Evolutionary conservation across 2,329 filamentous ascomycete species (phyloP), one percentile per base, ranked within the genome.

Genomic region (Scedosporium dehoogii): DNA sequence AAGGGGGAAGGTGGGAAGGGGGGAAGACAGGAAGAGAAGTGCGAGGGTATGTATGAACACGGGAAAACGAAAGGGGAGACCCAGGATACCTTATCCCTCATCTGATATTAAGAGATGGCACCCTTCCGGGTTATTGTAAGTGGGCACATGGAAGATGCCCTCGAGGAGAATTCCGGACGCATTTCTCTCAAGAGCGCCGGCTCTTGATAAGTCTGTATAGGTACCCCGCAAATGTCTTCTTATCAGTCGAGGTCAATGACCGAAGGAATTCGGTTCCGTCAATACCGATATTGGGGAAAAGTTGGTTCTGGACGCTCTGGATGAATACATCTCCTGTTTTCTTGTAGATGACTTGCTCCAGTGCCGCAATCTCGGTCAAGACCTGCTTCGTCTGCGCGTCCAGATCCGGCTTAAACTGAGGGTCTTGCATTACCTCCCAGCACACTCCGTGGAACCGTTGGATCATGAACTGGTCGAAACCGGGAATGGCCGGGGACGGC

Each of bases 381-480:
- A 97, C 90, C 73, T 92, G 89, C 72, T 89, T 90, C 41, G 90
- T 90, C 76, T 96, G 92, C 1, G 92, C 92, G 72, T 99, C 94
- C 62, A 78, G 76, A 66, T 87, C 86, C 1, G 91, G 85, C 66
- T 89, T 89, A 80, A 97, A 97, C 21, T 82, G 82, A 5, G 88
- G 81, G 55, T 92, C 89, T 46, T 85, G 85, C 42, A 96, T 85
- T 6, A 97, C 86, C 48, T 90, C 89, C 94, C 94, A 99, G 73
- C 90, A 92, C 6, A 96, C 82, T 0, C 90, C 84, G 63, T 96
- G 93, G 77, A 99, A 96, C 23, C 89, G 85, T 53, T 90, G 85
- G 63, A 97, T 89, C 75, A 96, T 89, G 75, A 96, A 97, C 63
- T 85, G 83, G 68, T 96, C 92, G 71, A 99, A 99, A 6, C 94